These are phyloP conservation scores for Jimgerdemannia flammicorona DNA, from an alignment of 192 early-diverging fungal genomes.

Conservation along the genomic window DNA sequence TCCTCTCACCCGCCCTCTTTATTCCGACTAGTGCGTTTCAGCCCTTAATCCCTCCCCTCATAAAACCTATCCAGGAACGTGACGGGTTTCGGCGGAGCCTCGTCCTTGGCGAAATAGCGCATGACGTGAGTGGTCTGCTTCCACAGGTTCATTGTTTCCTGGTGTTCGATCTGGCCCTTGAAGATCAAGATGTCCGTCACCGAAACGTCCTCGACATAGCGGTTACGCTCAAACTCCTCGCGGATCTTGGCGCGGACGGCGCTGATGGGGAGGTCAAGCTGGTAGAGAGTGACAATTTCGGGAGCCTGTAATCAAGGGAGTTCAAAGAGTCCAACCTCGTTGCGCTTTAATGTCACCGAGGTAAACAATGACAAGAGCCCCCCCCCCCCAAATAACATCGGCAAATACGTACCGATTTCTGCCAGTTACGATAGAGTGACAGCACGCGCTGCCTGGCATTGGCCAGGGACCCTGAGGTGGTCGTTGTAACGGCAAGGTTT, in stretches of 20 bases:
- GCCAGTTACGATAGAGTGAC: slow-evolving; percentile 70
- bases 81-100: slow-evolving; percentile 60
- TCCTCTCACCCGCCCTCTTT: background rate
- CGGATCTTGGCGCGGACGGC: slow-evolving; percentile 79
- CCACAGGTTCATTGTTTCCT: slow-evolving; percentile 91
- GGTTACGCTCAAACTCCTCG: slow-evolving; percentile 86
- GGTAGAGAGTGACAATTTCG: slow-evolving; percentile 67
- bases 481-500: slow-evolving; percentile 46
- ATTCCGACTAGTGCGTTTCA: background rate
- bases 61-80: slow-evolving; percentile 81
- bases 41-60: slow-evolving; percentile 52
- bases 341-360: background rate
- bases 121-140: slow-evolving; percentile 87
- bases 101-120: slow-evolving; percentile 82
- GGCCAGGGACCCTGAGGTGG: slow-evolving; percentile 53
- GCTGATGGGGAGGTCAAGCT: slow-evolving; percentile 68
- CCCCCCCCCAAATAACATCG: background rate
- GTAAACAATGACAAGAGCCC: background rate
- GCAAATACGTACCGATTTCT: slow-evolving; percentile 46
- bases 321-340: background rate
- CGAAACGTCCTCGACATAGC: slow-evolving; percentile 67
- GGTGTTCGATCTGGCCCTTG: slow-evolving; percentile 84
- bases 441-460: slow-evolving; percentile 62
- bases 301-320: slow-evolving; percentile 49
- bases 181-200: slow-evolving; percentile 81